Evolutionary conservation across 2,329 filamentous ascomycete species (phyloP).

Genomic region (Ceratocystis variospora): DNA sequence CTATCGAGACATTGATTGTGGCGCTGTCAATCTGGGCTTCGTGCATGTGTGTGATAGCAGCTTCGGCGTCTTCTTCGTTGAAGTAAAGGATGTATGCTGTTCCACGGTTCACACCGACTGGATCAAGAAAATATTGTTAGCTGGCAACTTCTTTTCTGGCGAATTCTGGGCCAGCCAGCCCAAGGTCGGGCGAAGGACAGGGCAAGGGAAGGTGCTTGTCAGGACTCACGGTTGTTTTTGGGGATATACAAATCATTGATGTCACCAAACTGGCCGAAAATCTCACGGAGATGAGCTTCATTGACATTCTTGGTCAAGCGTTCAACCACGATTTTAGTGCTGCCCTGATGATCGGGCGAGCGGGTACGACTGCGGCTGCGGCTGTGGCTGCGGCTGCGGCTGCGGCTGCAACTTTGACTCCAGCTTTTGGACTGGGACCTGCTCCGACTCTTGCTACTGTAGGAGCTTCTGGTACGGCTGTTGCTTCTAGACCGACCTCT

Average conservation of each 20-base stretch:
- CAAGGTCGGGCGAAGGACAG: not conserved
- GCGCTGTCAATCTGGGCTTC: conserved; percentile 86
- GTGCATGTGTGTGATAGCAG: conserved; percentile 91
- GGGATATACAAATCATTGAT: conserved; percentile 84
- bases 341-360: not conserved
- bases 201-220: not conserved
- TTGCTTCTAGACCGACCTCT: conserved; percentile 16
- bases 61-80: conserved; percentile 64
- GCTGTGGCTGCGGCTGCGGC: conserved; percentile 24
- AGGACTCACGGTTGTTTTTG: conserved; percentile 63
- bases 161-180: not conserved
- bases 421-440: conserved; percentile 21
- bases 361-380: conserved; percentile 26
- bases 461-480: conserved; percentile 20
- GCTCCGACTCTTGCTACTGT: conserved; percentile 10
- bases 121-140: not conserved
- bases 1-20: conserved; percentile 73
- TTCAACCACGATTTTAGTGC: conserved; percentile 73
- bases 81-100: conserved; percentile 85
- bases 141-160: not conserved
- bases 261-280: conserved; percentile 76
- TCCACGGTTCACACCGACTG: conserved; percentile 79
- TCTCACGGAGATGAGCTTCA: conserved; percentile 74
- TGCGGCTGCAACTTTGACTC: conserved; percentile 25
- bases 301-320: conserved; percentile 92